Conservation (phyloP, 352 stramenopile genomes). For the Pythium rishiriense region DNA sequence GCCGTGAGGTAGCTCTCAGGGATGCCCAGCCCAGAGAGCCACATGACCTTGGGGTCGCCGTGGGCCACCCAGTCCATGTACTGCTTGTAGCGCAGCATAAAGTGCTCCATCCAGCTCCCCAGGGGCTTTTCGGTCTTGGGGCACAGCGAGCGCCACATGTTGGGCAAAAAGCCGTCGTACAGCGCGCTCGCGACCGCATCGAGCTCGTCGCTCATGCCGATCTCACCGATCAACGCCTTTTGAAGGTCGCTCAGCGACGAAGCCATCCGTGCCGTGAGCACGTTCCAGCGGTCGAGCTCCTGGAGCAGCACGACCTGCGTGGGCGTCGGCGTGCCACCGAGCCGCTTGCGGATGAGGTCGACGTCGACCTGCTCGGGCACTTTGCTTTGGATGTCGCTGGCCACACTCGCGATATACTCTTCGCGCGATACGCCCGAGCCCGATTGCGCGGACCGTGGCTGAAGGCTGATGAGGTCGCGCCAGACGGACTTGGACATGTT, state of each 20-base stretch:
- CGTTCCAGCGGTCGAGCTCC: constrained; percentile 95
- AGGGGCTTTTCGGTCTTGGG: constrained; percentile 94
- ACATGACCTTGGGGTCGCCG: constrained; percentile 92
- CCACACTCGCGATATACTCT: constrained; percentile 90
- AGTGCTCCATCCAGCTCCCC: constrained; percentile 96
- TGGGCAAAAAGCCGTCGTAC: constrained; percentile 93
- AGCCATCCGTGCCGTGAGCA: constrained; percentile 85
- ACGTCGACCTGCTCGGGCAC: constrained; percentile 89
- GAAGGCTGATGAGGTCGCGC: constrained; percentile 91
- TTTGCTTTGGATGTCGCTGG: constrained; percentile 91
- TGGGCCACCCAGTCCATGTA: constrained; percentile 91
- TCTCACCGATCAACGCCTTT: constrained; percentile 93
- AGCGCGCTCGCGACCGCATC: constrained; percentile 91
- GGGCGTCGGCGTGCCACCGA: constrained; percentile 74
- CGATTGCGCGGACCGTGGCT: constrained; percentile 82
- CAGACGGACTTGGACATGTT: constrained; percentile 95
- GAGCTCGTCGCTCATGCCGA: constrained; percentile 96
- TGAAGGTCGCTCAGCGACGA: constrained; percentile 88
- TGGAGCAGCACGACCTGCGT: constrained; percentile 94
- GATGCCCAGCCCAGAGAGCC: constrained; percentile 94
- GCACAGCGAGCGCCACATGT: constrained; percentile 88
- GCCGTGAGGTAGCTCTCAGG: constrained; percentile 96
- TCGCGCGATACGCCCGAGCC: constrained; percentile 88
- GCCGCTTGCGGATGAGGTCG: constrained; percentile 81
- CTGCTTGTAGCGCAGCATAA: constrained; percentile 84